Base-by-base conservation (phyloP, 345 rosid genomes). In the Hibiscus syriacus region DNA sequence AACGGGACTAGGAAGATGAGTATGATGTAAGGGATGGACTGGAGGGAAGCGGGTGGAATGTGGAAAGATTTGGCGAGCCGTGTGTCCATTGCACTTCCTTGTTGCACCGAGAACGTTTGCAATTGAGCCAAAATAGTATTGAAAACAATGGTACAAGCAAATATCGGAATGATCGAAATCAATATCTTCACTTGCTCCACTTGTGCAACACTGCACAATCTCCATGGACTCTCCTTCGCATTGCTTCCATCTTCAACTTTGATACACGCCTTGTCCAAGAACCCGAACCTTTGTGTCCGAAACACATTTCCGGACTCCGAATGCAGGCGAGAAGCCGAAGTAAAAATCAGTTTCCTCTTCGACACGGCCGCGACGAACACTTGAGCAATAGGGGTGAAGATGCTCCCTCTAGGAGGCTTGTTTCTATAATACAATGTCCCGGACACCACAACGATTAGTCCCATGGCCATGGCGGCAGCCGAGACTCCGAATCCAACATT, bases 41-140 rank as follows among this genome's bases (percentile, higher is more conserved):
- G 99, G 55, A 91, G 97, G 49, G 99, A 94, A 49, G 99, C 99
- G 0, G 99, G 99, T n/a, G 99, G 99, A 79, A 94, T 79, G 29
- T 79, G 81, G 84, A 94, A 89, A 72, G 91, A 84, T 3, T 70
- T 68, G 58, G 91, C 71, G 66, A 94, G 86, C 43, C 75, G 64
- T 55, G 91, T 85, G 76, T 94, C 67, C 99, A 91, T 94, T 61
- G 95, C 65, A 72, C 85, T 79, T 30, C 96, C 97, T 84, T 94
- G 99, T 41, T 85, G 96, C 74, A 94, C 99, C 4, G 99, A 94
- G 74, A 94, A 91, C 36, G 99, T 94, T 65, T 90, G 99, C 70
- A 94, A 97, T 65, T 94, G 99, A 70, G 99, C 99, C 52, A 94
- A 80, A 75, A 94, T 89, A 6, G 99, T 85, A 77, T 94, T 94